Conservation (phyloP, 805 yeast species). For the Metschnikowia cubensis region DNA sequence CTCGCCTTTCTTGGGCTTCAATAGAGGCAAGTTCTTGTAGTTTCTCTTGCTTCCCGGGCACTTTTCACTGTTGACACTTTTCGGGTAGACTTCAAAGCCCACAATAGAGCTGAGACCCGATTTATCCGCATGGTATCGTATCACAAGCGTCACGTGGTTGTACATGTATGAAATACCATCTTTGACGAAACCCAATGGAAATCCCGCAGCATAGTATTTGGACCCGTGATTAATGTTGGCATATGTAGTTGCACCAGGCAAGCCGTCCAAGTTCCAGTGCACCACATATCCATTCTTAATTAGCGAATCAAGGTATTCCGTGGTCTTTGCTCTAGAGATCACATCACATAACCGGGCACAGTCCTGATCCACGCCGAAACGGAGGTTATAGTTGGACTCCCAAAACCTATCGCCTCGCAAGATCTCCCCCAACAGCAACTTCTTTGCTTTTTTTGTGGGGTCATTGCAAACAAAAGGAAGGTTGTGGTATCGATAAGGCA, state of each 20-base stretch:
- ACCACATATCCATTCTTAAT: conserved; percentile 69
- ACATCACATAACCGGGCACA: conserved; percentile 70
- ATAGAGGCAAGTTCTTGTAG: conserved; percentile 54
- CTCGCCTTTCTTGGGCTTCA: conserved; percentile 29
- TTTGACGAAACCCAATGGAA: conserved; percentile 71
- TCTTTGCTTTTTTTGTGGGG: conserved; percentile 42
- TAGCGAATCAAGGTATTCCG: conserved; percentile 55
- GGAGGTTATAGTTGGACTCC: conserved; percentile 66
- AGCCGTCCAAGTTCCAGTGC: conserved; percentile 79
- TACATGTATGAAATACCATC: conserved; percentile 57
- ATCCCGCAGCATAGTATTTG: conserved; percentile 80
- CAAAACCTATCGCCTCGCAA: conserved; percentile 77
- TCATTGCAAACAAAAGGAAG: conserved; percentile 81
- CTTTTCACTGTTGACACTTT: conserved; percentile 58
- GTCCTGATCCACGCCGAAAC: conserved; percentile 59
- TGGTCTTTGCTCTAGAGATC: conserved; percentile 47
- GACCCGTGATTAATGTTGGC: conserved; percentile 52
- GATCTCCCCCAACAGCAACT: conserved; percentile 71
- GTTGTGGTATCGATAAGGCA: conserved; percentile 74
- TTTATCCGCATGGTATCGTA: conserved; percentile 57
- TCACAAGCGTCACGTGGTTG: conserved; percentile 78
- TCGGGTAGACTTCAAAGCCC: conserved; percentile 88
- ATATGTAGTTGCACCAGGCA: conserved; percentile 87
- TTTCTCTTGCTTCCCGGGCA: conserved; percentile 75
- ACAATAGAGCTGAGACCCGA: conserved; percentile 55